Evolutionary conservation across 1,139 yeast genomes (phyloP).

Genomic region (Trichomonascaceae sp.): DNA sequence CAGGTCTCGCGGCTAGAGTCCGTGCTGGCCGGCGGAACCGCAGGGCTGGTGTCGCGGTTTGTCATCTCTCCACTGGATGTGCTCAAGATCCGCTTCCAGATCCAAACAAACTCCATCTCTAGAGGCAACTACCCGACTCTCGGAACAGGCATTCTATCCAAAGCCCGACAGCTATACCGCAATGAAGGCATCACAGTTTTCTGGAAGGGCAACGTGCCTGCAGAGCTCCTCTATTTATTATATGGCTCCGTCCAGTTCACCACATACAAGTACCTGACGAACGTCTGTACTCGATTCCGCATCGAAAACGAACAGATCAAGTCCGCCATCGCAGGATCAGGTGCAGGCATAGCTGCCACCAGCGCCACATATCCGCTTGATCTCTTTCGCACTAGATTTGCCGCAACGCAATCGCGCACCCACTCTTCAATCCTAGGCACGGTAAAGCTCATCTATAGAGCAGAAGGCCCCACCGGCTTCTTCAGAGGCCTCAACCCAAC

Average conservation of each 20-base stretch:
- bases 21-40: conserved; percentile 52
- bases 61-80: conserved; percentile 86
- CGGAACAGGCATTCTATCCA: conserved; percentile 22
- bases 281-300: conserved; percentile 4
- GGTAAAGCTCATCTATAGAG: conserved; percentile 29
- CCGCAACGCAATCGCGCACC: conserved; percentile 21
- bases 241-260: conserved; percentile 84
- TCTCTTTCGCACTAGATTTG: conserved; percentile 68
- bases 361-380: conserved; percentile 77
- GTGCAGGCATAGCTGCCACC: conserved; percentile 69
- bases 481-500: conserved; percentile 57
- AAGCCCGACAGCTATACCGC: conserved; percentile 27
- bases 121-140: neutral
- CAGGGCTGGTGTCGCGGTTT: conserved; percentile 47
- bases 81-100: conserved; percentile 71
- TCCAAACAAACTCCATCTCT: conserved; percentile 31
- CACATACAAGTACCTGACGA: conserved; percentile 46
- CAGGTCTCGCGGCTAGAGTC: conserved; percentile 26
- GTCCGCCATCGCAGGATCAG: conserved; percentile 54
- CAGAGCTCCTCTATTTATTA: conserved; percentile 67
- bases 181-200: conserved; percentile 51
- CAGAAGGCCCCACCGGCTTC: conserved; percentile 45
- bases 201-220: conserved; percentile 96
- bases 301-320: conserved; percentile 29
- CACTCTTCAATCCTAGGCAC: conserved; percentile 32